Evolutionary conservation across 495 filamentous ascomycete genomes (phyloP).

Genomic region (Aspergillus wentii): DNA sequence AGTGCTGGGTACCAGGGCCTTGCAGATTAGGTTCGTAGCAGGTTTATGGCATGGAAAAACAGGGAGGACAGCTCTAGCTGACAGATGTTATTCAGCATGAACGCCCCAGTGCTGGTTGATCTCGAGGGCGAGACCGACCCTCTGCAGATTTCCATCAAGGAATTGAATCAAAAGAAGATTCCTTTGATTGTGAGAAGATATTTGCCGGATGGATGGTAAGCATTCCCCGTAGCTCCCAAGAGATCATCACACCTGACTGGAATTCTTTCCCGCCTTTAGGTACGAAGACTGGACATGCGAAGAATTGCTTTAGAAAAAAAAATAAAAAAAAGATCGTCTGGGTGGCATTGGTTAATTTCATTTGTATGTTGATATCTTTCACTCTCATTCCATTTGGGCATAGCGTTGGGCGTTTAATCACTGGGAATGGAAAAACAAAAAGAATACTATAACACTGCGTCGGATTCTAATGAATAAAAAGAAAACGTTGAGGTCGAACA

Average conservation of each 20-base stretch:
- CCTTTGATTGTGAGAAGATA: constrained; percentile 91
- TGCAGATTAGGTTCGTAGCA: constrained; percentile 86
- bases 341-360: constrained; percentile 12
- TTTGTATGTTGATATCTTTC: constrained; percentile 17
- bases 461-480: constrained; percentile 7
- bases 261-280: constrained; percentile 46
- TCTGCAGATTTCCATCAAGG: constrained; percentile 94
- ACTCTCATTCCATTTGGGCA: constrained; percentile 28
- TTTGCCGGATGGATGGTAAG: constrained; percentile 94
- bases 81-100: constrained; percentile 62
- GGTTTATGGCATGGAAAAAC: constrained; percentile 2
- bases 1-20: constrained; percentile 83
- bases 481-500: neutral
- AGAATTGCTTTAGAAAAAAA: constrained; percentile 61
- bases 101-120: constrained; percentile 94
- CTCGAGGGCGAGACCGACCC: constrained; percentile 97
- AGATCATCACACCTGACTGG: constrained; percentile 4
- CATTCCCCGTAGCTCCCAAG: constrained; percentile 11
- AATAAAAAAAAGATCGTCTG: constrained; percentile 3
- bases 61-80: constrained; percentile 1
- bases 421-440: constrained; percentile 7
- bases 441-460: constrained; percentile 10
- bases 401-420: constrained; percentile 40
- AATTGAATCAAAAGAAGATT: constrained; percentile 97
- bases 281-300: constrained; percentile 99